phyloP scores from a whole-genome alignment of 257 asterid genomes.

The Solanum corneliomulleri region DNA sequence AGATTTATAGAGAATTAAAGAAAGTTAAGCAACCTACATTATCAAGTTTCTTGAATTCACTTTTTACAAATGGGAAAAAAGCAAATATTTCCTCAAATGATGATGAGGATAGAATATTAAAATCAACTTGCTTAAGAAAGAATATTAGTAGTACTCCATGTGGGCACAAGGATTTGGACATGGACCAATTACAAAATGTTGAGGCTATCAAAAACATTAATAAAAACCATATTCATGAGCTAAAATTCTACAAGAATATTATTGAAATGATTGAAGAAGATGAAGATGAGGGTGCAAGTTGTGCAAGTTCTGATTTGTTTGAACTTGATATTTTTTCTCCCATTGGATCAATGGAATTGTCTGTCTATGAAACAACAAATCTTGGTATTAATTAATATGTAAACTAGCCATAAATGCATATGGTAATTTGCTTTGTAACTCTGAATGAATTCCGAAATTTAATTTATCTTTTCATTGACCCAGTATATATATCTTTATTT shows the following conservation, averaged over 20 bases:
- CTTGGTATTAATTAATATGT: slow-evolving; percentile 11
- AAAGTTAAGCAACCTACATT: slow-evolving; percentile 69
- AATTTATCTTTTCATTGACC: neutral
- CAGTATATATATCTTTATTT: neutral
- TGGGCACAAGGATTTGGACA: neutral
- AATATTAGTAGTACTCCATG: slow-evolving; percentile 19
- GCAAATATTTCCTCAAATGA: slow-evolving; percentile 17
- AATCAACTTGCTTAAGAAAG: slow-evolving; percentile 56
- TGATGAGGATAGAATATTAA: neutral
- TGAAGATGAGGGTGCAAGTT: slow-evolving; percentile 50
- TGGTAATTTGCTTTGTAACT: slow-evolving; percentile 22
- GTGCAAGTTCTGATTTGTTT: slow-evolving; percentile 71
- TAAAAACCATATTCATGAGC: neutral
- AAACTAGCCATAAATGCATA: neutral
- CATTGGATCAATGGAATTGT: slow-evolving; percentile 56
- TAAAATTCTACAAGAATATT: neutral
- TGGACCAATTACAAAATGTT: neutral
- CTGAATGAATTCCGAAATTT: neutral
- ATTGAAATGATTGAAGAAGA: neutral
- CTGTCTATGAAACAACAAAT: slow-evolving; percentile 62
- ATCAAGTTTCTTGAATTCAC: slow-evolving; percentile 61
- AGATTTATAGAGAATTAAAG: slow-evolving; percentile 66
- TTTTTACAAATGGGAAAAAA: slow-evolving; percentile 44
- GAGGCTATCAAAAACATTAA: neutral
- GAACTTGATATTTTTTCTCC: slow-evolving; percentile 63